Conservation (phyloP, 2,329 filamentous ascomycete genomes). For the Aspergillus proliferans region DNA sequence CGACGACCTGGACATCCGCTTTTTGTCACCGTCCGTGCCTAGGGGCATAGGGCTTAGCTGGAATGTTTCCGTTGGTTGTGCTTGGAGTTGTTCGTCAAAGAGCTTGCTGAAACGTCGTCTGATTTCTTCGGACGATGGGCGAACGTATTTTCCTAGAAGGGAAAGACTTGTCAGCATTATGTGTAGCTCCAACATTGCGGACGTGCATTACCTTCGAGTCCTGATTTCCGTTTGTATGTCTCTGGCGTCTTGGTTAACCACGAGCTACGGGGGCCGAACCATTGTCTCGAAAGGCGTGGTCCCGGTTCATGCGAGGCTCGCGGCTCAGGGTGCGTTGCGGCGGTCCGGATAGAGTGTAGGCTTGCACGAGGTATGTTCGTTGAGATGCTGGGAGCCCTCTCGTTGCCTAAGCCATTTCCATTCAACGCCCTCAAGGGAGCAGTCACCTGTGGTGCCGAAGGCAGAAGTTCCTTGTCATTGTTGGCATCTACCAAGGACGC, state of each 20-base stretch:
- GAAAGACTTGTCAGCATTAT: neutral
- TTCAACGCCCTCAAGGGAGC: neutral
- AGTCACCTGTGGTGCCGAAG: neutral
- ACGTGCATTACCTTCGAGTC: constrained; percentile 8
- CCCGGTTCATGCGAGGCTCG: constrained; percentile 2
- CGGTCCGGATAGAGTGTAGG: constrained; percentile 3
- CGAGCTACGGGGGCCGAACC: constrained; percentile 13
- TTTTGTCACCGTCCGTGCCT: neutral
- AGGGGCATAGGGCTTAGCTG: constrained; percentile 13
- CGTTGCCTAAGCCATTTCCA: neutral
- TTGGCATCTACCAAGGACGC: neutral
- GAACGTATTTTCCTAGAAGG: constrained; percentile 14
- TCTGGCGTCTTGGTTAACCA: constrained; percentile 15
- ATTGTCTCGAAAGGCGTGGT: constrained; percentile 6
- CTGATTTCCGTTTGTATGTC: constrained; percentile 4
- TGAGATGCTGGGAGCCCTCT: constrained; percentile 2
- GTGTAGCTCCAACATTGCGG: neutral
- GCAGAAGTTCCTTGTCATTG: neutral
- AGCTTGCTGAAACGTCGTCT: constrained; percentile 27
- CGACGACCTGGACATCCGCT: neutral
- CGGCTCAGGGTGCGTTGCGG: neutral
- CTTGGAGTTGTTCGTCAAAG: constrained; percentile 25
- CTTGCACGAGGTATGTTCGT: constrained; percentile 4
- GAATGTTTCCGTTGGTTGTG: constrained; percentile 16
- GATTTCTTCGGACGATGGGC: constrained; percentile 27